phyloP scores from a whole-genome alignment of 2,329 filamentous ascomycete genomes.

The Sordariomycetes sp. region DNA sequence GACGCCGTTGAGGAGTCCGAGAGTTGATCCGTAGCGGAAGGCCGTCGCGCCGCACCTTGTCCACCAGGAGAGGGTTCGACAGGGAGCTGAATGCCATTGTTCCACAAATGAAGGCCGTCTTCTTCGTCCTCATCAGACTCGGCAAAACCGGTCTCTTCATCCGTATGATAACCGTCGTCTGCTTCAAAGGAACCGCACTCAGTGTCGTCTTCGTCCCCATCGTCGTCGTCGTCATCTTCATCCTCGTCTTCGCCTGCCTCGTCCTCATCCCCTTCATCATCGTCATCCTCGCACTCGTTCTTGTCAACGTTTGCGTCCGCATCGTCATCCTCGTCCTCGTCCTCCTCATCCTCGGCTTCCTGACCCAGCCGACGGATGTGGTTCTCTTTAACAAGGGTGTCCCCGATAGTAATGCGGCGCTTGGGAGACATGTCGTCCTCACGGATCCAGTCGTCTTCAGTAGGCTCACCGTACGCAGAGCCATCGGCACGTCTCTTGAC shows the following conservation, averaged over 20 bases:
- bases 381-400: slow-evolving; percentile 84
- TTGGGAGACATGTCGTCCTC: slow-evolving; percentile 54
- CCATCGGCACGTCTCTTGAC: slow-evolving; percentile 64
- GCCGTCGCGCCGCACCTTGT: not conserved
- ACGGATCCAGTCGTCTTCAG: slow-evolving; percentile 84
- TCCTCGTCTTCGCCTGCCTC: slow-evolving; percentile 39
- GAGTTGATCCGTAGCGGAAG: slow-evolving; percentile 24
- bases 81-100: slow-evolving; percentile 23
- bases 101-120: slow-evolving; percentile 52
- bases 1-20: slow-evolving; percentile 54
- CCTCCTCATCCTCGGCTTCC: slow-evolving; percentile 84
- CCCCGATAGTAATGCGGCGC: slow-evolving; percentile 73
- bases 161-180: slow-evolving; percentile 62
- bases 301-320: slow-evolving; percentile 33
- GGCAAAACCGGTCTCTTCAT: slow-evolving; percentile 57
- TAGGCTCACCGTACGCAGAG: slow-evolving; percentile 72
- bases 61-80: slow-evolving; percentile 15
- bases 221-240: slow-evolving; percentile 38
- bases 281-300: slow-evolving; percentile 33
- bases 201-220: slow-evolving; percentile 34
- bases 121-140: slow-evolving; percentile 56
- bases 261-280: slow-evolving; percentile 36
- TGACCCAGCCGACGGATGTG: slow-evolving; percentile 75
- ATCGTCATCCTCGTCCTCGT: slow-evolving; percentile 54
- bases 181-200: slow-evolving; percentile 33